Evolutionary conservation across 2,329 filamentous ascomycete genomes (phyloP), one percentile per base, ranked within the genome.

Genomic region (Neurospora sp.): DNA sequence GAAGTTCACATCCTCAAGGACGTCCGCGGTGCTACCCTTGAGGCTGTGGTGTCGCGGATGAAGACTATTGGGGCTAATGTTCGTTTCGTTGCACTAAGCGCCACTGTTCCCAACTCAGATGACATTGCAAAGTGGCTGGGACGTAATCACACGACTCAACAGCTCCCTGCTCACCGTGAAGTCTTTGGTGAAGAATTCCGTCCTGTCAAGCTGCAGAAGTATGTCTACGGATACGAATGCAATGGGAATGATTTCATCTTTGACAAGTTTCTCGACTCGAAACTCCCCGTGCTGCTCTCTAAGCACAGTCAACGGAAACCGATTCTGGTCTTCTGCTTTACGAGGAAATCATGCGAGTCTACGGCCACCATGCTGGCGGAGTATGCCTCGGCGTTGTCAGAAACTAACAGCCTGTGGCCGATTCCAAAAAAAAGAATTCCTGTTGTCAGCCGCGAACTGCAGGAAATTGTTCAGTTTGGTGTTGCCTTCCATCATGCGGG

Each of bases 1-100:
- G 93, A 97, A 76, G 92, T 96, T 0, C 93, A 97, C 74, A 93
- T 96, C 42, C 83, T 97, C 68, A 95, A 93, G 75, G 92, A 96
- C 75, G 81, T 85, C 3, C 88, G 93, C 33, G 93, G 93, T 17
- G 91, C 93, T 13, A 94, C 91, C 0, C 83, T 97, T 0, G 93
- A 97, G 77, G 91, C 91, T 4, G 90, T 96, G 2, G 91, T 96
- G 0, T 95, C 92, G 17, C 89, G 93, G 9, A 96, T 96, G 92
- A 96, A 96, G 78, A 90, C 90, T 0, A 88, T 93, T 66, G 89
- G 90, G 13, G 88, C 89, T 0, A 86, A 90, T 76, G 88, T 96
- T 17, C 88, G 93, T 15, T 96, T 96, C 74, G 82, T 97, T 38
- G 92, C 93, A 1, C 80, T 96, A 66, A 95, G 92, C 77, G 93